Evolutionary conservation across 129 eudicot species (phyloP), one percentile per base, ranked within the genome.

Genomic region (Dittrichia graveolens): DNA sequence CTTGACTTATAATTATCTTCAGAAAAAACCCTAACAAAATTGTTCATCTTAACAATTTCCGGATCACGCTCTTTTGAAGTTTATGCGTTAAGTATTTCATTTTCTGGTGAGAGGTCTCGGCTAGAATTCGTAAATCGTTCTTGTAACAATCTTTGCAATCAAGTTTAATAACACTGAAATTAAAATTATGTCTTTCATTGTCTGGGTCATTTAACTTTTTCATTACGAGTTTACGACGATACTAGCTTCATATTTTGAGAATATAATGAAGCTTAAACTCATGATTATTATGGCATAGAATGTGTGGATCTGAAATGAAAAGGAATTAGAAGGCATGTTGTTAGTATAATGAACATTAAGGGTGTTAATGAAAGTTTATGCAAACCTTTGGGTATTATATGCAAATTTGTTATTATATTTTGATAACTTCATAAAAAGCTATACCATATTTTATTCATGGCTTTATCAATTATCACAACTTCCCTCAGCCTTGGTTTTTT

Each of bases 401-500:
- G 81, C 42, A 58, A 56, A 53, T 45, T 56, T n/a, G 47, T 61
- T 73, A 9, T 6, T 42, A 44, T 48, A 45, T 34, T 53, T 4
- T 2, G 6, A 7, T 65, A 65, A 16, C 34, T 19, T 54, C 0
- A 31, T 46, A 35, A 47, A 61, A 61, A 31, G 53, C 4, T 7
- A 53, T 37, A 34, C 10, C 7, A 67, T 46, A 67, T 67, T 35
- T 68, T 14, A 67, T 76, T 11, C 67, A 45, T 58, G 16, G 45
- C 73, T 34, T 43, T 24, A 24, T 24, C 31, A 24, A 24, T 5
- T 58, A 76, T 76, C 60, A 52, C 69, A n/a, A 58, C 8, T 18
- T 34, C 62, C 5, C 34, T 59, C 60, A 53, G 5, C 63, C 75
- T 76, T 34, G 81, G 75, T 58, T 58, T 68, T 57, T 68, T 76